A percentile compares a stretch with the other conserved stretches of the same genome.
These are phyloP conservation scores for Coccomyxa sp. DNA, from an alignment of 139 green algal genomes.

Conservation along the genomic window DNA sequence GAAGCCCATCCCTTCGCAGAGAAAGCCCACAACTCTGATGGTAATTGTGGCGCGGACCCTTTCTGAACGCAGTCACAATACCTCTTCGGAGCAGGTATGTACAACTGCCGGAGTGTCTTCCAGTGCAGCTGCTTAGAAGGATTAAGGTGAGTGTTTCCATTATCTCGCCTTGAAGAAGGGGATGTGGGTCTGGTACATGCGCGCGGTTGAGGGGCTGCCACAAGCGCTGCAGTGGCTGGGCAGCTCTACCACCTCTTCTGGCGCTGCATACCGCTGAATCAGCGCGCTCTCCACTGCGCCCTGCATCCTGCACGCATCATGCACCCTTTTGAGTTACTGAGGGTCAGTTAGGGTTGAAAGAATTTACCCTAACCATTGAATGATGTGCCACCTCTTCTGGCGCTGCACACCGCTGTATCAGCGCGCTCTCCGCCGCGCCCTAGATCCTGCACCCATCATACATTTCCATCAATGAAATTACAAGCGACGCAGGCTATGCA, in stretches of 20 bases:
- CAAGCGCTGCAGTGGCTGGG: slow-evolving; percentile 49
- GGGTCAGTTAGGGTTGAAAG: no score
- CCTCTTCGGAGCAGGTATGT: no score
- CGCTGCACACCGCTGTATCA: slow-evolving; percentile 10
- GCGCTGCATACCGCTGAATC: slow-evolving; percentile 8
- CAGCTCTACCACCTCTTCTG: slow-evolving; percentile 49
- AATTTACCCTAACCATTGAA: no score
- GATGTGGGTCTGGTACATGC: slow-evolving; percentile 50
- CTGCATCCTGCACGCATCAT: slow-evolving; percentile 11
- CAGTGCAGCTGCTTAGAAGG: no score
- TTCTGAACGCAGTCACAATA: no score
- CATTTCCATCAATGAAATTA: background rate
- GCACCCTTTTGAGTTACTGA: background rate
- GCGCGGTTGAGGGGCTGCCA: slow-evolving; percentile 21
- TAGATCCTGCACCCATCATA: slow-evolving; percentile 9
- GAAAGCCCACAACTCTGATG: no score
- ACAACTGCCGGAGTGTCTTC: no score
- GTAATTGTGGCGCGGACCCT: no score
- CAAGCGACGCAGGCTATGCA: no score
- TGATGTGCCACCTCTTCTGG: slow-evolving; percentile 48
- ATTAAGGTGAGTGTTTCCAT: no score
- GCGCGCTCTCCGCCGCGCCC: slow-evolving; percentile 3
- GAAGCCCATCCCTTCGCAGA: no score
- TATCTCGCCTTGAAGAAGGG: slow-evolving; percentile 47
- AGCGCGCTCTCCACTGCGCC: slow-evolving; percentile 10